Conservation (phyloP, 2,329 filamentous ascomycete genomes). For the Cytospora schulzeri region DNA sequence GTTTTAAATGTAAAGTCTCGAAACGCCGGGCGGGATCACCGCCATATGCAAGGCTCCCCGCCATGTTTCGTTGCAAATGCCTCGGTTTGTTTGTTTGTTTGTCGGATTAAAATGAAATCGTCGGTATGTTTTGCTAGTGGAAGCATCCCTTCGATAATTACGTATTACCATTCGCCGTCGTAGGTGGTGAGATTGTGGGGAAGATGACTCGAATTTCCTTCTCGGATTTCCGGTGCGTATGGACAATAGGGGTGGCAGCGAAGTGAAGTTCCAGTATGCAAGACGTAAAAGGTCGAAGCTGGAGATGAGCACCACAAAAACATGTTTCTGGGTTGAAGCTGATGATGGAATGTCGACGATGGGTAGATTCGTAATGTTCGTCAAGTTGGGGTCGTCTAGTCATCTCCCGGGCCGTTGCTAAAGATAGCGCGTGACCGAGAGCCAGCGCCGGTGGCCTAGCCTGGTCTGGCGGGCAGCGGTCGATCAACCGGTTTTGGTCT, state of each 20-base stretch:
- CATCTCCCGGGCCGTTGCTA: neutral
- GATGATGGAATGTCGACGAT: neutral
- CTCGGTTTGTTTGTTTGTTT: conserved; percentile 4
- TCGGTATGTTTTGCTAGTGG: conserved; percentile 10
- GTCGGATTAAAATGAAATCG: conserved; percentile 17
- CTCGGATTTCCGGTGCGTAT: neutral
- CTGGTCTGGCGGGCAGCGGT: neutral
- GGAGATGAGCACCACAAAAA: neutral
- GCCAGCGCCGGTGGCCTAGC: neutral
- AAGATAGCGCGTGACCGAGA: neutral
- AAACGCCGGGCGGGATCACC: conserved; percentile 26
- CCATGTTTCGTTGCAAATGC: conserved; percentile 22
- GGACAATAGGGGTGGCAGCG: neutral
- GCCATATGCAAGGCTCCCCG: conserved; percentile 25
- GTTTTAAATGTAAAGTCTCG: conserved; percentile 13
- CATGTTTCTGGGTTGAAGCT: neutral
- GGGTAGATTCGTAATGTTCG: conserved; percentile 1
- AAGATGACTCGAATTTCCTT: conserved; percentile 12
- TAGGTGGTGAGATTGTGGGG: conserved; percentile 5
- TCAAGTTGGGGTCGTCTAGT: neutral
- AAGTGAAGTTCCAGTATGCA: neutral
- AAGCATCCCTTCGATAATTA: conserved; percentile 24
- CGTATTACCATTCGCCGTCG: conserved; percentile 27
- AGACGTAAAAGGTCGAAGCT: conserved; percentile 3
- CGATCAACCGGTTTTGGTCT: neutral